Base-by-base conservation (phyloP, 352 stramenopile genomes). In the Pythium oligandrum region DNA sequence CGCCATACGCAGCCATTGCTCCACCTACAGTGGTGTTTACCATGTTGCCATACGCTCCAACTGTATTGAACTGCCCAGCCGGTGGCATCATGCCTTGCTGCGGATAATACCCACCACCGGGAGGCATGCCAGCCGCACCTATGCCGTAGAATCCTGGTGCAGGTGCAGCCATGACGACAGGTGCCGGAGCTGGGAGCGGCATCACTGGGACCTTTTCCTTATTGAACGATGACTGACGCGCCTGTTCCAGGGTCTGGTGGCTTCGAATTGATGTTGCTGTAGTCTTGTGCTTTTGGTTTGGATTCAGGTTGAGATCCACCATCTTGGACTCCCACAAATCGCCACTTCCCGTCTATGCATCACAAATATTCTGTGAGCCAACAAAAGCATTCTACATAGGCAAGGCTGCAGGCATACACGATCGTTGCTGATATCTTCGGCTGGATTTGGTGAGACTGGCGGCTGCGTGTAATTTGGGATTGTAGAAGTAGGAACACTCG, bases 321-420 rank as follows among this genome's bases (percentile, higher is more conserved):
- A 92, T 90, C 47, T 62, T 71, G 39, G 82, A 88, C 3, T 70
- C 73, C 82, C 82, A 90, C 55, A 92, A 49, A 56, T 88, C 77
- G 10, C 80, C 67, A 32, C 64, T 80, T 34, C 42, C 61, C 31
- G 63, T 73, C 68, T 82, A 62, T 10, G 26, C 32, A 38, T 44
- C 4, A 61, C 30, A 37, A 49, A 35, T 6, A 44, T 1, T 1
- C 11, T n/a, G 37, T 9, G 3, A 40, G 35, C n/a, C 26, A n/a
- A 44, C 30, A 59, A 42, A 35, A 10, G 10, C 31, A 26, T 8
- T 47, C 12, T 48, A 33, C 17, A 47, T 38, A 3, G 3, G 6
- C 4, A 42, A 53, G 44, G 51, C 52, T 6, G 26, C 31, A 26
- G 9, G 10, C 37, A 9, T 12, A 53, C n/a, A 9, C 17, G 39